These are phyloP conservation scores for Guadua angustifolia DNA, from an alignment of 176 grass and related monocot species.

Conservation along the genomic window DNA sequence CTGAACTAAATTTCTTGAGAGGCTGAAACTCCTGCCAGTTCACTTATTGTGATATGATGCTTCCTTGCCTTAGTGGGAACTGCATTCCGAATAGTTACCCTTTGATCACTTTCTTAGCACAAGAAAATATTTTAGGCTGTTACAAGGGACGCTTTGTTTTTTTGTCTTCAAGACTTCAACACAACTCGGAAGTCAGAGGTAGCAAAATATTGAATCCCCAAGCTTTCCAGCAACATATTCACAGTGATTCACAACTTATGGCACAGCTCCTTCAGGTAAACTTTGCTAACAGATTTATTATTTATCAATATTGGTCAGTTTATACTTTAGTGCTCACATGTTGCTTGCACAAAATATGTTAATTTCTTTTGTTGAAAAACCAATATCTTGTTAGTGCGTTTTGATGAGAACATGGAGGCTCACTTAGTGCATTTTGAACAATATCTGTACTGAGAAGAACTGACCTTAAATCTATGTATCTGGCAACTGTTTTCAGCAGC, in stretches of 20 bases:
- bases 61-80: background rate
- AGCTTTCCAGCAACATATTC: constrained; percentile 81
- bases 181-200: background rate
- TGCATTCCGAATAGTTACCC: background rate
- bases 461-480: no score
- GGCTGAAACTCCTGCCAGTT: background rate
- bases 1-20: background rate
- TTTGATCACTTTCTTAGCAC: background rate
- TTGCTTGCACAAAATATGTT: background rate
- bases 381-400: constrained; percentile 13
- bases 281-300: constrained; percentile 3
- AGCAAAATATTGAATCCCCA: constrained; percentile 45
- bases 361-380: constrained; percentile 25
- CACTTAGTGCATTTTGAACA: no score
- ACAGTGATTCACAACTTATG: constrained; percentile 82
- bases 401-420: no score
- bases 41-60: background rate
- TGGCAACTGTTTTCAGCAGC: no score
- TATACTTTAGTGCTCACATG: background rate
- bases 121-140: background rate
- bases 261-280: constrained; percentile 87
- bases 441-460: no score
- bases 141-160: background rate
- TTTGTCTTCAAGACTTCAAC: background rate
- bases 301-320: constrained; percentile 1